Evolutionary conservation across 2,329 filamentous ascomycete species (phyloP).

Genomic region (Xylariales sp.): DNA sequence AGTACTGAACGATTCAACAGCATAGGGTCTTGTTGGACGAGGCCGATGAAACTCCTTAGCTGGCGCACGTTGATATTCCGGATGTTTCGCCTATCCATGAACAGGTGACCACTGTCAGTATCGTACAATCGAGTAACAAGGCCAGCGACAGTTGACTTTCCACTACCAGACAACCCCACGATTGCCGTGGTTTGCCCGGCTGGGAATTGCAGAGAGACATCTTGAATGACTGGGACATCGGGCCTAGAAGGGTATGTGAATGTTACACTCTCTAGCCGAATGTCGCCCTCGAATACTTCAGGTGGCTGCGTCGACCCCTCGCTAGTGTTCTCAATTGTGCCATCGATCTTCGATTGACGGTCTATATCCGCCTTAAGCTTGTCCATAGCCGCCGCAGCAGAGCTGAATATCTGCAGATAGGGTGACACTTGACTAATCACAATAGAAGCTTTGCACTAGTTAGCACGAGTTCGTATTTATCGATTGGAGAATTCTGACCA

Average conservation of each 20-base stretch:
- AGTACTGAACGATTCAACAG: slow-evolving; percentile 51
- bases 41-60: slow-evolving; percentile 48
- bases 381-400: slow-evolving; percentile 64
- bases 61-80: slow-evolving; percentile 59
- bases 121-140: slow-evolving; percentile 69
- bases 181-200: slow-evolving; percentile 58
- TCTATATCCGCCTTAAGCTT: slow-evolving; percentile 68
- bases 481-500: slow-evolving; percentile 51
- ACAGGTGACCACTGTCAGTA: slow-evolving; percentile 60
- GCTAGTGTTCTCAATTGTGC: slow-evolving; percentile 51
- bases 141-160: slow-evolving; percentile 63
- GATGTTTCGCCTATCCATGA: slow-evolving; percentile 61
- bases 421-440: slow-evolving; percentile 70
- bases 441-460: slow-evolving; percentile 59
- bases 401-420: slow-evolving; percentile 68
- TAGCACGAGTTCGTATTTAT: slow-evolving; percentile 40
- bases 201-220: slow-evolving; percentile 51
- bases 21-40: slow-evolving; percentile 52
- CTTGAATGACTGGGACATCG: slow-evolving; percentile 52
- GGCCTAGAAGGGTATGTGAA: slow-evolving; percentile 55
- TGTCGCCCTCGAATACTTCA: slow-evolving; percentile 57
- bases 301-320: slow-evolving; percentile 55
- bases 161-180: slow-evolving; percentile 62
- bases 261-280: slow-evolving; percentile 52
- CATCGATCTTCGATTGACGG: slow-evolving; percentile 58